These are phyloP conservation scores for Colletotrichum lupini DNA, from an alignment of 2,329 filamentous ascomycete species.

Conservation along the genomic window DNA sequence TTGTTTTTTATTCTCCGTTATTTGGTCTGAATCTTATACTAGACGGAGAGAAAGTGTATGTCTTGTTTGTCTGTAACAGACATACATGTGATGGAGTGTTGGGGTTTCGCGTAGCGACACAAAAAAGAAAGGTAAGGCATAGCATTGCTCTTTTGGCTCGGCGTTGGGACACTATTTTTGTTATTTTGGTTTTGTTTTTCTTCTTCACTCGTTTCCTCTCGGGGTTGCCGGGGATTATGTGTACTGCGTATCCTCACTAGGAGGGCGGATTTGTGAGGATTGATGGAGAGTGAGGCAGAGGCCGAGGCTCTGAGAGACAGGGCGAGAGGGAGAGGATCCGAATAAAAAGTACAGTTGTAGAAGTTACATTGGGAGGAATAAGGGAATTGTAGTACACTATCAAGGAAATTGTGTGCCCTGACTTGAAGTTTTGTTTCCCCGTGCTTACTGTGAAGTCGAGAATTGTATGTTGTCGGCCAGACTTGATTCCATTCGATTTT, in stretches of 20 bases:
- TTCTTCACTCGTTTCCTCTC: neutral
- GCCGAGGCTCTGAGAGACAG: too few species aligned
- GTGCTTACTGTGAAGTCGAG: too few species aligned
- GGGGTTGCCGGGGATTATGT: neutral
- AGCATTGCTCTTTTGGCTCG: slow-evolving; percentile 33
- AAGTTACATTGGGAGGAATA: neutral
- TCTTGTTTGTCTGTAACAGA: neutral
- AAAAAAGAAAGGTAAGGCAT: slow-evolving; percentile 32
- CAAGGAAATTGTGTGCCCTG: neutral
- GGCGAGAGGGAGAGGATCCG: neutral
- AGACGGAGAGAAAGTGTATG: slow-evolving; percentile 16
- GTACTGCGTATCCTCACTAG: neutral
- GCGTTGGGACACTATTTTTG: slow-evolving; percentile 12
- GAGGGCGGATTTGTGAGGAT: slow-evolving; percentile 4
- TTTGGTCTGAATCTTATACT: slow-evolving; percentile 25
- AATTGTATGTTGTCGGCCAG: too few species aligned
- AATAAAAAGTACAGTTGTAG: slow-evolving; percentile 9
- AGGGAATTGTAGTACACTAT: neutral
- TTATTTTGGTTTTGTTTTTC: neutral
- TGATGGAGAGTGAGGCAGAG: neutral
- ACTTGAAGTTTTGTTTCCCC: neutral
- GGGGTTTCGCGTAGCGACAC: slow-evolving; percentile 16
- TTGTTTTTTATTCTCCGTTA: slow-evolving; percentile 11
- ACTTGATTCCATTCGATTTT: too few species aligned
- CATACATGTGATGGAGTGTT: neutral